A percentile compares a stretch with the other conserved stretches of the same genome.
Evolutionary conservation across 2,329 filamentous ascomycete species (phyloP).

Genomic region (Coniochaeta hoffmannii): DNA sequence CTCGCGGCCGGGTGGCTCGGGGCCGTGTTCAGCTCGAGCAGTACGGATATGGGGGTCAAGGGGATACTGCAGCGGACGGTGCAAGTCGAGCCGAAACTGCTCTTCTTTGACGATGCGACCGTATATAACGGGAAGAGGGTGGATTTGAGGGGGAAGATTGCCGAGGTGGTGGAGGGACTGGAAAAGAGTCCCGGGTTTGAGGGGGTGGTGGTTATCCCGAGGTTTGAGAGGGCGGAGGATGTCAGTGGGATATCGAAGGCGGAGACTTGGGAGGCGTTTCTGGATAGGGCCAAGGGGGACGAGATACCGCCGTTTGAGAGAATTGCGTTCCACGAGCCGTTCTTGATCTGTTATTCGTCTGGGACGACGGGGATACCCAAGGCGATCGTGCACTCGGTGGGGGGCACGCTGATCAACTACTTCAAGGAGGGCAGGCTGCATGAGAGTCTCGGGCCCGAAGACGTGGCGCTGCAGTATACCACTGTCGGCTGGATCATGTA

Average conservation of each 20-base stretch:
- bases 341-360: slow-evolving; percentile 70
- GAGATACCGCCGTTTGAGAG: slow-evolving; percentile 44
- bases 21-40: slow-evolving; percentile 66
- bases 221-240: slow-evolving; percentile 56
- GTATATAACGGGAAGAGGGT: slow-evolving; percentile 72
- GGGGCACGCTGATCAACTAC: slow-evolving; percentile 49
- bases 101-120: slow-evolving; percentile 79
- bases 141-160: slow-evolving; percentile 67
- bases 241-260: slow-evolving; percentile 43
- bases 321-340: slow-evolving; percentile 65
- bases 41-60: slow-evolving; percentile 76
- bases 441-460: slow-evolving; percentile 29
- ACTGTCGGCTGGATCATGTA: slow-evolving; percentile 91
- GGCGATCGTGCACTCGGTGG: slow-evolving; percentile 73
- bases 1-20: slow-evolving; percentile 64
- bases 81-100: slow-evolving; percentile 64
- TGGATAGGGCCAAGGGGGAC: slow-evolving; percentile 22
- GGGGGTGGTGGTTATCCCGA: slow-evolving; percentile 56
- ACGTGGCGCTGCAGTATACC: slow-evolving; percentile 46
- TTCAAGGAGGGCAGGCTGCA: slow-evolving; percentile 53
- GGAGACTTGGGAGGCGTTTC: slow-evolving; percentile 37
- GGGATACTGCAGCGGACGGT: slow-evolving; percentile 67
- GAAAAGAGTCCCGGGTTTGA: slow-evolving; percentile 51
- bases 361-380: slow-evolving; percentile 81
- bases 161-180: slow-evolving; percentile 57